Evolutionary conservation across 2,329 filamentous ascomycete species (phyloP).

Genomic region (Cladophialophora bantiana): DNA sequence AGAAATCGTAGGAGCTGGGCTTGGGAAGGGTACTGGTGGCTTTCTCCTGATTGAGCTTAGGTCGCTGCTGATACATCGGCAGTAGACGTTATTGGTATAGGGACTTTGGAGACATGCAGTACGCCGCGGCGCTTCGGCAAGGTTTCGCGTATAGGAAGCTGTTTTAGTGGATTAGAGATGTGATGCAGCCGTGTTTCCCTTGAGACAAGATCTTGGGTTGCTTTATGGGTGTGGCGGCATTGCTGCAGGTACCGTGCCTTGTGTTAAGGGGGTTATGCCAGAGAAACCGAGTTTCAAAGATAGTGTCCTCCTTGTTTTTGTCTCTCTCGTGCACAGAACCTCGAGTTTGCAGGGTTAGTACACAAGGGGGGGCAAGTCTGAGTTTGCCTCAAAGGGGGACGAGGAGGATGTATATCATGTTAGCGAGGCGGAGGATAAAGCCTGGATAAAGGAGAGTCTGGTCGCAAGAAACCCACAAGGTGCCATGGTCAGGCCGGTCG

Average conservation of each 20-base stretch:
- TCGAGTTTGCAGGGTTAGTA: constrained; percentile 5
- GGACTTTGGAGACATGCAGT: constrained; percentile 21
- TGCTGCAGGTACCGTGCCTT: constrained; percentile 23
- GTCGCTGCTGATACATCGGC: constrained; percentile 34
- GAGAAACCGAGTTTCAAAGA: background rate
- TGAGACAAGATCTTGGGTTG: constrained; percentile 16
- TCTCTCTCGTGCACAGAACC: background rate
- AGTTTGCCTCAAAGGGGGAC: background rate
- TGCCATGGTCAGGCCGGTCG: constrained; percentile 9
- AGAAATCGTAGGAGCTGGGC: constrained; percentile 21
- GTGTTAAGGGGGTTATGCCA: background rate
- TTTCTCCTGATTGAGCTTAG: constrained; percentile 37
- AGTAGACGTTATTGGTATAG: constrained; percentile 27
- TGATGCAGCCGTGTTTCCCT: constrained; percentile 12
- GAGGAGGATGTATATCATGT: constrained; percentile 26
- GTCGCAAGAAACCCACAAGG: background rate
- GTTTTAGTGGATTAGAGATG: constrained; percentile 8
- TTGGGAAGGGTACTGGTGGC: constrained; percentile 17
- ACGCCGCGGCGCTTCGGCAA: constrained; percentile 18
- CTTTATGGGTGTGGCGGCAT: constrained; percentile 26
- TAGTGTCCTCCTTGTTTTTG: background rate
- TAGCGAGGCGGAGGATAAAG: constrained; percentile 7
- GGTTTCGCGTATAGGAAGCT: constrained; percentile 20
- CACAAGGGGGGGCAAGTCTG: background rate
- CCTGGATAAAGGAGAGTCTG: constrained; percentile 1